Base-by-base conservation (phyloP, 2,329 filamentous ascomycete genomes). In the Neopestalotiopsis sp. region DNA sequence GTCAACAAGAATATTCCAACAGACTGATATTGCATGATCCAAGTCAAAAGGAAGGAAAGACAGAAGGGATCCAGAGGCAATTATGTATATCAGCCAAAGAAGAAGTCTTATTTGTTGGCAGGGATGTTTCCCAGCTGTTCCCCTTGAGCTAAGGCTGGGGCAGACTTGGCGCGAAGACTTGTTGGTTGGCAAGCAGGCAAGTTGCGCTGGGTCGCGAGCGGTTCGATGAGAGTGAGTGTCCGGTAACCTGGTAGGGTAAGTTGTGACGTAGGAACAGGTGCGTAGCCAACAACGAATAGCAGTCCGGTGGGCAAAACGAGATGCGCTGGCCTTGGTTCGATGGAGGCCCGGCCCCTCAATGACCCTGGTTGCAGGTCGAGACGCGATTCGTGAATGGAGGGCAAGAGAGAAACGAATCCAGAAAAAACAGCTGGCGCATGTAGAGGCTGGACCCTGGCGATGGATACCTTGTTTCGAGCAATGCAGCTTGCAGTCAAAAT, bases 281-380 rank as follows among this genome's bases (percentile, higher is more conserved):
- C 13, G 24, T 53, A 67, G 58, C 57, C 12, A 67, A 24, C 28
- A 40, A 67, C 30, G 59, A 63, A 67, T 67, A 30, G 59, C 59
- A n/a, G 45, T 53, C 45, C 45, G 45, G 45, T 53, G 24, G 32
- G 66, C 10, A 53, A 20, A 56, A n/a, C 40, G 32, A 67, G 58
- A 56, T 53, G 58, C 13, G 66, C 32, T 62, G 20, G 42, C 40
- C 40, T 63, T 34, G 42, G 42, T 38, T 32, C 3, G 66, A 67
- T 67, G 38, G 28, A 53, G 66, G 66, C 59, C 24, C 66, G 63
- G 57, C 66, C 32, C 30, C 57, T 45, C 59, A 63, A 53, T n/a
- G 49, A 61, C 40, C 66, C 59, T 17, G 57, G 57, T 67, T 32
- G 42, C 13, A 57, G 12, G 28, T 9, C 45, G 40, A 66, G 30